phyloP scores from a whole-genome alignment of 352 stramenopile species.

The Blastocystis sp. region DNA sequence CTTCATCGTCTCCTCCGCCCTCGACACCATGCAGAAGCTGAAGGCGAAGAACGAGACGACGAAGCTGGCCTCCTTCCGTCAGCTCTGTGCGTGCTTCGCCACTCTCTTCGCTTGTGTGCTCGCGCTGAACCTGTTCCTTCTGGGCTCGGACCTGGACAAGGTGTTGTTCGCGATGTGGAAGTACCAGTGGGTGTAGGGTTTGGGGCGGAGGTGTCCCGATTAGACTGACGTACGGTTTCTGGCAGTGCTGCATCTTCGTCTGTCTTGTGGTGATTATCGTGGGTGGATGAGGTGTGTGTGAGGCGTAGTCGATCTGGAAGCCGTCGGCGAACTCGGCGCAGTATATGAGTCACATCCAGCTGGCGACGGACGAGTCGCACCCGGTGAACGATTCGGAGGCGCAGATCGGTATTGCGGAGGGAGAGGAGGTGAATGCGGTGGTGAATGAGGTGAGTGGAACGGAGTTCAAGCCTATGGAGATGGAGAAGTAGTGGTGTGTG shows the following conservation, averaged over 20 bases:
- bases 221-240: conserved; percentile 3
- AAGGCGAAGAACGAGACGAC: background rate
- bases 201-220: background rate
- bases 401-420: background rate
- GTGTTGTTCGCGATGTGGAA: conserved; percentile 7
- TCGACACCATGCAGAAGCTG: conserved; percentile 12
- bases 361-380: conserved; percentile 24
- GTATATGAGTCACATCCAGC: conserved; percentile 48
- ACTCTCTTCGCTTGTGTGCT: background rate
- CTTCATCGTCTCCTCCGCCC: conserved; percentile 12
- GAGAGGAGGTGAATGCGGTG: conserved; percentile 10
- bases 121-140: background rate
- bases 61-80: background rate
- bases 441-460: conserved; percentile 2
- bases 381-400: background rate
- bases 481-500: background rate
- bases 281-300: background rate
- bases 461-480: background rate
- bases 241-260: background rate
- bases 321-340: background rate
- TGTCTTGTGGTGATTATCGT: background rate
- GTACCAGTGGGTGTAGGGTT: conserved; percentile 53
- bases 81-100: background rate
- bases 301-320: background rate
- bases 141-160: background rate